Conservation (phyloP, 106 monocot species). For the Agapanthus africanus region DNA sequence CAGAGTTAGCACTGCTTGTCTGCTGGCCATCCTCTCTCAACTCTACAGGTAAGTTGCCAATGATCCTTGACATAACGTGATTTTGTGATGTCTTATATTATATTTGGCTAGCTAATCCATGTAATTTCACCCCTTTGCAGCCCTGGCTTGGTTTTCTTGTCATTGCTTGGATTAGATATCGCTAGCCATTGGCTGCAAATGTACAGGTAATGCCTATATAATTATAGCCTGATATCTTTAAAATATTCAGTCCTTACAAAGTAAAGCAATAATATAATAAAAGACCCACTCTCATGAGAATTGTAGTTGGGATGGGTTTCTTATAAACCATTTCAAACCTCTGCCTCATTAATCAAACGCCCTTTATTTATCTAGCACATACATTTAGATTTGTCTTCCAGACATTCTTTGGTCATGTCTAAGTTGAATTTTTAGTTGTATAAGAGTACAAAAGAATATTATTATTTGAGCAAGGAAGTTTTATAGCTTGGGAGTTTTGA, state of each 20-base stretch:
- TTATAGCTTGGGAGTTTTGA: background rate
- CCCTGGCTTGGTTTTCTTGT: constrained; percentile 81
- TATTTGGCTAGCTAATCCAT: background rate
- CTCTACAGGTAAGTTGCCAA: constrained; percentile 59
- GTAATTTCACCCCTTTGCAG: constrained; percentile 26
- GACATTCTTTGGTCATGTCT: no score
- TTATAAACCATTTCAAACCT: background rate
- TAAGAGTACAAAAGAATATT: background rate
- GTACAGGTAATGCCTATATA: constrained; percentile 60
- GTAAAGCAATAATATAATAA: background rate
- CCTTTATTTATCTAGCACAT: background rate
- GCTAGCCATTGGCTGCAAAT: constrained; percentile 98
- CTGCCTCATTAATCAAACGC: background rate
- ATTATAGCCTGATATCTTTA: background rate
- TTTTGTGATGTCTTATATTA: constrained; percentile 2
- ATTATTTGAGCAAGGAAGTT: background rate
- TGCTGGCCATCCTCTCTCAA: constrained; percentile 75
- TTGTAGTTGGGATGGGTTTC: background rate
- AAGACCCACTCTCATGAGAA: background rate
- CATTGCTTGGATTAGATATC: constrained; percentile 83
- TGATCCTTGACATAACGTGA: background rate
- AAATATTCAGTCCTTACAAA: background rate
- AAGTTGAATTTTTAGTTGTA: background rate
- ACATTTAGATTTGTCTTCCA: no score
- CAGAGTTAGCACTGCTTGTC: constrained; percentile 94